phyloP scores from a whole-genome alignment of 495 filamentous ascomycete species.

The Penicillium soppii region DNA sequence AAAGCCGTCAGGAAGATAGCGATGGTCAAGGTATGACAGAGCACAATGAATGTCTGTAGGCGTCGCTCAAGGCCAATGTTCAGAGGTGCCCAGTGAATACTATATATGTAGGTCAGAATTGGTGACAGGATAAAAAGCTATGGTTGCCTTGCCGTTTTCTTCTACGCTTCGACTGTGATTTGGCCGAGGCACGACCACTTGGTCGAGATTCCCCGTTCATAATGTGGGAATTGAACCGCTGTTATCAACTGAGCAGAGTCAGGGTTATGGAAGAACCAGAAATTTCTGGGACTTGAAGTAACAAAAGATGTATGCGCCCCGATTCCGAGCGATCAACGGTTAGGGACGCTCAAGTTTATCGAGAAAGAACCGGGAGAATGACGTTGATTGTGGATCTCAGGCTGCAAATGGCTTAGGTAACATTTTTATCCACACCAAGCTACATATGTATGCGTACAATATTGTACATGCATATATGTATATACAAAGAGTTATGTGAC shows the following conservation, averaged over 20 bases:
- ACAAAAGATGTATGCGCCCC: too few relatives aligned
- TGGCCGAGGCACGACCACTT: neutral
- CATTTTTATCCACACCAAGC: too few relatives aligned
- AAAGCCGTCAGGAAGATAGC: constrained; percentile 73
- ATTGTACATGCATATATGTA: too few relatives aligned
- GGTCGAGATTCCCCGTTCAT: neutral
- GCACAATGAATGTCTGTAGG: constrained; percentile 81
- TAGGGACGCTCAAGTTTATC: neutral
- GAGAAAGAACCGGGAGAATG: neutral
- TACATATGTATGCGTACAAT: too few relatives aligned
- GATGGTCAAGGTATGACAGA: constrained; percentile 83
- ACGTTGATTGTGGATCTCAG: constrained; percentile 2
- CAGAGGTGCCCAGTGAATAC: constrained; percentile 82
- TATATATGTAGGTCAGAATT: constrained; percentile 16
- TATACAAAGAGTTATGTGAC: too few relatives aligned
- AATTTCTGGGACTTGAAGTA: too few relatives aligned
- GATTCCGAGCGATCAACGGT: neutral
- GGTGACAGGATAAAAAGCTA: neutral
- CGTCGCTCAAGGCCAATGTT: constrained; percentile 83
- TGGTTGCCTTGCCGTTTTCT: constrained; percentile 1
- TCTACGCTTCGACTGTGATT: neutral
- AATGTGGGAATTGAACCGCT: neutral
- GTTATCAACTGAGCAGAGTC: neutral
- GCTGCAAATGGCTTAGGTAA: constrained; percentile 2
- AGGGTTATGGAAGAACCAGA: neutral